phyloP scores from a whole-genome alignment of 768 basidiomycete species.

The Flagelloscypha sp. region DNA sequence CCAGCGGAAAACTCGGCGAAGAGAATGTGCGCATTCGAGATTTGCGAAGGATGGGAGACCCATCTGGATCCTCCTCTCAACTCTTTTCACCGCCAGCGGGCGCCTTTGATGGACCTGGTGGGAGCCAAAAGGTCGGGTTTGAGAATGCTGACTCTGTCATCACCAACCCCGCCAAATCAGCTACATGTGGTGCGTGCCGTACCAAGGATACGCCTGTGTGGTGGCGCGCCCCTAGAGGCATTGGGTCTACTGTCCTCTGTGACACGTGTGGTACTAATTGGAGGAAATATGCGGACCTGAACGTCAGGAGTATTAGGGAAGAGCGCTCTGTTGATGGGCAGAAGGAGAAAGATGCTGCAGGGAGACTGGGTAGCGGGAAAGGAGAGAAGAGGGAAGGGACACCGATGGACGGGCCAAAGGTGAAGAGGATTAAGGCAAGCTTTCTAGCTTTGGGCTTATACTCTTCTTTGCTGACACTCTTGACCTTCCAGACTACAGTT shows the following conservation, averaged over 20 bases:
- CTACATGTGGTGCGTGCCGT: constrained; percentile 76
- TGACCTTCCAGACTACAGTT: constrained; percentile 31
- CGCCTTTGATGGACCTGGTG: constrained; percentile 28
- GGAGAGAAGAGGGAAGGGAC: constrained; percentile 57
- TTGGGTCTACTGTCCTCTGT: constrained; percentile 72
- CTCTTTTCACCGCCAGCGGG: constrained; percentile 19
- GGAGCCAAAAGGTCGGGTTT: constrained; percentile 41
- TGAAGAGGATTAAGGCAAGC: constrained; percentile 61
- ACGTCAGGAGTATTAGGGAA: constrained; percentile 64
- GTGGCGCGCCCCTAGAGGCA: constrained; percentile 91
- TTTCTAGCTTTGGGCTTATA: constrained; percentile 1
- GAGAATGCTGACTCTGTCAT: constrained; percentile 80
- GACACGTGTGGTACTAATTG: constrained; percentile 82
- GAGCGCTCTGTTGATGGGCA: constrained; percentile 44
- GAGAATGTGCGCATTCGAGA: constrained; percentile 48
- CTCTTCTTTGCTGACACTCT: not conserved
- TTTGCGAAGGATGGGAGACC: constrained; percentile 27
- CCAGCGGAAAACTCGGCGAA: constrained; percentile 59
- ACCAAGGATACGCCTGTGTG: constrained; percentile 71
- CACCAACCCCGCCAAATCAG: constrained; percentile 43
- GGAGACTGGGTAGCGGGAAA: too few relatives aligned
- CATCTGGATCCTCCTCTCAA: constrained; percentile 22
- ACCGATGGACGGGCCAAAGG: constrained; percentile 36
- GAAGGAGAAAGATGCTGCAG: constrained; percentile 24
- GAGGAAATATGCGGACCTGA: constrained; percentile 90